phyloP scores from a whole-genome alignment of 2,329 filamentous ascomycete genomes.

The Penicillium sp. region DNA sequence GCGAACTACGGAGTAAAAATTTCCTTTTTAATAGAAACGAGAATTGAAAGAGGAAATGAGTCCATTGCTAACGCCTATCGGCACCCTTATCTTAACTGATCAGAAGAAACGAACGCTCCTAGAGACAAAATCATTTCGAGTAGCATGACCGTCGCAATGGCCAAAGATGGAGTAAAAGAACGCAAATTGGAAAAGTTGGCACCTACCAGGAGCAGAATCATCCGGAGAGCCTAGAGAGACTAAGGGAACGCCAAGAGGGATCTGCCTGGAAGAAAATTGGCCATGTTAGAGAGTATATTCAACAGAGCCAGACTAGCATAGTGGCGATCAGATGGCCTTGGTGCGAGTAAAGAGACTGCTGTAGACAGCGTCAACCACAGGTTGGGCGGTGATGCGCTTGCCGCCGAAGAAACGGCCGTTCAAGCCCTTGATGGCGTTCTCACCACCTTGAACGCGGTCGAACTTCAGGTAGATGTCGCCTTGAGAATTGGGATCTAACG shows the following conservation, averaged over 20 bases:
- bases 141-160: conserved; percentile 36
- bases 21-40: not conserved
- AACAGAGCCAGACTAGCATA: conserved; percentile 34
- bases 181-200: conserved; percentile 36
- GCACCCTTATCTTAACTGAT: not conserved
- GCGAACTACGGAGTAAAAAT: not conserved
- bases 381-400: conserved; percentile 88
- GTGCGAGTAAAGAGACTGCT: conserved; percentile 92
- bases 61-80: conserved; percentile 8
- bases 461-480: conserved; percentile 99
- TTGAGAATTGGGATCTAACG: conserved; percentile 88
- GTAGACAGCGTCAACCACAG: conserved; percentile 98
- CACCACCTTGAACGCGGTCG: conserved; percentile 89
- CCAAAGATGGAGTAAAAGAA: conserved; percentile 27
- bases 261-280: conserved; percentile 29
- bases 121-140: conserved; percentile 33
- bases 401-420: conserved; percentile 97
- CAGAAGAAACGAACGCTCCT: conserved; percentile 22
- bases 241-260: conserved; percentile 22
- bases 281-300: conserved; percentile 36
- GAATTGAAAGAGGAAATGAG: not conserved
- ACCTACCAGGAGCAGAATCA: conserved; percentile 47
- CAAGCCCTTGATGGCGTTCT: conserved; percentile 96
- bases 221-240: conserved; percentile 37
- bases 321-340: conserved; percentile 70